Percentiles rank a stretch among this genome's conserved stretches.
phyloP scores from a whole-genome alignment of 345 rosid species.

The Gynandropsis gynandra region DNA sequence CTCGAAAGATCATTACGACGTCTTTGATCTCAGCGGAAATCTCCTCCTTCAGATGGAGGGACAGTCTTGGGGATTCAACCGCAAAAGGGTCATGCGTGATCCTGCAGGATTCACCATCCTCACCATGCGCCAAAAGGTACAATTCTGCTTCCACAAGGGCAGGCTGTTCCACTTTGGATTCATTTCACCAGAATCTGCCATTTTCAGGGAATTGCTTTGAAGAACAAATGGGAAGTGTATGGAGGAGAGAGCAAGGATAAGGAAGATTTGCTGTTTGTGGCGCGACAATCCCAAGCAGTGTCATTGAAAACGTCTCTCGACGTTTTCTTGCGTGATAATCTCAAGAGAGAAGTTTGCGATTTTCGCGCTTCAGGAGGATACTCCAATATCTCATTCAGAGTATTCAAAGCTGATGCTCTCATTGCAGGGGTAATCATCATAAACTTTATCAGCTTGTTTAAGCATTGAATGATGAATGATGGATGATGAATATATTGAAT shows the following conservation, averaged over 20 bases:
- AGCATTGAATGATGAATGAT: too few species aligned
- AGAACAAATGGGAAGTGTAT: slow-evolving; percentile 47
- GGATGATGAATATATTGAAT: too few species aligned
- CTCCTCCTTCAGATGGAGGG: slow-evolving; percentile 62
- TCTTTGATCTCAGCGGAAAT: slow-evolving; percentile 51
- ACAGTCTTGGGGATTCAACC: slow-evolving; percentile 47
- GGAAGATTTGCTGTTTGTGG: slow-evolving; percentile 36
- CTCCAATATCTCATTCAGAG: slow-evolving; percentile 55
- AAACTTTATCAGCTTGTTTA: too few species aligned
- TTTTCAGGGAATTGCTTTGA: slow-evolving; percentile 41
- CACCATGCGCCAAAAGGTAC: slow-evolving; percentile 58
- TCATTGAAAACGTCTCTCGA: slow-evolving; percentile 49
- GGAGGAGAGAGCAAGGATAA: slow-evolving; percentile 43
- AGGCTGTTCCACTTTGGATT: too few species aligned
- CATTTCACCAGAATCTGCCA: too few species aligned
- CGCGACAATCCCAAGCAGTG: slow-evolving; percentile 42
- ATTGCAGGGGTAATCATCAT: slow-evolving; percentile 70
- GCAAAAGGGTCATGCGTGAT: slow-evolving; percentile 50
- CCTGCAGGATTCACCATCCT: slow-evolving; percentile 65
- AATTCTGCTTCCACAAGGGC: background rate
- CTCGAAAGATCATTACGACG: slow-evolving; percentile 39
- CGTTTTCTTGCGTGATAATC: slow-evolving; percentile 35
- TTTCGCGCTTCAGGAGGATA: slow-evolving; percentile 48
- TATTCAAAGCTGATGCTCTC: slow-evolving; percentile 38
- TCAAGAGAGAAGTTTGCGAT: slow-evolving; percentile 30